These are phyloP conservation scores for Solanum appendiculatum DNA, from an alignment of 257 asterid genomes.

Conservation along the genomic window DNA sequence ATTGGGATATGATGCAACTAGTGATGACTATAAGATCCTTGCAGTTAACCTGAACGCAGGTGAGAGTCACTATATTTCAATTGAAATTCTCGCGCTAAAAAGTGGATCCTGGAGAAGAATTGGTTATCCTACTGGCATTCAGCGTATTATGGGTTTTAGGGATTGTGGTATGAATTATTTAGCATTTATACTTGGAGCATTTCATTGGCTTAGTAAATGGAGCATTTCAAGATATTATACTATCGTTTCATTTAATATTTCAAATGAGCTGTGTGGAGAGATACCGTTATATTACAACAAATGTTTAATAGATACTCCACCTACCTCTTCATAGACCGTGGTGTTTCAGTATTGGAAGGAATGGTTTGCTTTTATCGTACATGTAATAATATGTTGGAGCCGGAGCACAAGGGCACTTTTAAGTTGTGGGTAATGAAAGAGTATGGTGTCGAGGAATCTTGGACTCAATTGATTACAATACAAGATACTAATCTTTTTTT, in stretches of 20 bases:
- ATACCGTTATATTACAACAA: neutral
- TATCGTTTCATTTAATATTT: neutral
- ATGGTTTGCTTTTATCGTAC: neutral
- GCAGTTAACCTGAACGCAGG: neutral
- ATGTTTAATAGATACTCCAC: neutral
- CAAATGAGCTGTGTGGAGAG: neutral
- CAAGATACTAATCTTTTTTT: neutral
- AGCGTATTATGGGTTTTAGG: too few species aligned
- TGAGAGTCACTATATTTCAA: neutral
- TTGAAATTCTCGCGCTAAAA: neutral
- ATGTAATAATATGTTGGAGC: neutral
- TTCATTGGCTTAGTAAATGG: too few species aligned
- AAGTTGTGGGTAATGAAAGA: neutral
- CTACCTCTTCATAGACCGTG: neutral
- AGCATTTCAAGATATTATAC: neutral
- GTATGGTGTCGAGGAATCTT: neutral
- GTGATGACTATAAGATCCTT: neutral
- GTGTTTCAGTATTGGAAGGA: neutral
- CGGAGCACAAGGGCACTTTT: neutral
- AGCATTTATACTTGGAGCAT: neutral
- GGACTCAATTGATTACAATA: neutral
- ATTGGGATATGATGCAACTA: neutral
- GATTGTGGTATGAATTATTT: neutral
- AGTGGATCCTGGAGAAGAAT: neutral
- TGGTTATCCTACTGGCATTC: too few species aligned